phyloP scores from a whole-genome alignment of 371 early-diverging fungal genomes.

The Mortierella sp. region DNA sequence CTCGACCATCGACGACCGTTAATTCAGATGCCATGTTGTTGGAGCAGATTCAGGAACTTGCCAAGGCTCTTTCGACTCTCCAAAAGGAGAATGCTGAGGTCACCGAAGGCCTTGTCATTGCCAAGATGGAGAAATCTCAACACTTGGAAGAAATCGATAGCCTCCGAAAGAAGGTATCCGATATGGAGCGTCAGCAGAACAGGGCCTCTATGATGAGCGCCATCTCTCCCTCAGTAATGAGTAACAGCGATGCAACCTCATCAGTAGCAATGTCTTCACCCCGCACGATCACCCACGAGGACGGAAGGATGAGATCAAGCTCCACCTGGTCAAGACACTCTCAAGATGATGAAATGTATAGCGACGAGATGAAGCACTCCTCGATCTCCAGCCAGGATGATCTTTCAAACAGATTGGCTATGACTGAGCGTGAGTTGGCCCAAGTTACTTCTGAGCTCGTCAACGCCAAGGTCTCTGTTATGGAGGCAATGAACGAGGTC shows the following conservation, averaged over 20 bases:
- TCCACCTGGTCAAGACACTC: conserved; percentile 50
- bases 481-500: conserved; percentile 54
- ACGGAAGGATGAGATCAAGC: conserved; percentile 33
- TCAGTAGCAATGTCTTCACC: conserved; percentile 43
- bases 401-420: conserved; percentile 20
- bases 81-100: conserved; percentile 71
- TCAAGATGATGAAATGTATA: conserved; percentile 36
- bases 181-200: conserved; percentile 59
- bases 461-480: conserved; percentile 42
- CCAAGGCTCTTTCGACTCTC: conserved; percentile 66
- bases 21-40: conserved; percentile 58
- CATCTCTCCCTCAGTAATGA: conserved; percentile 48
- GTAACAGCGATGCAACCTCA: conserved; percentile 34
- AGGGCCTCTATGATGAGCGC: conserved; percentile 55
- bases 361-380: conserved; percentile 29
- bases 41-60: conserved; percentile 73
- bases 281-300: conserved; percentile 29
- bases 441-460: conserved; percentile 54
- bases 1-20: conserved; percentile 8
- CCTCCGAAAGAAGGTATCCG: conserved; percentile 44
- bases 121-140: conserved; percentile 71
- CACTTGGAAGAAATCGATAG: conserved; percentile 54
- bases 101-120: conserved; percentile 66
- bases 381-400: conserved; percentile 49
- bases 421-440: conserved; percentile 49